Percentiles rank a stretch among this genome's conserved stretches.
Conservation (phyloP, 2,329 filamentous ascomycete species). For the Colletotrichum kahawae region DNA sequence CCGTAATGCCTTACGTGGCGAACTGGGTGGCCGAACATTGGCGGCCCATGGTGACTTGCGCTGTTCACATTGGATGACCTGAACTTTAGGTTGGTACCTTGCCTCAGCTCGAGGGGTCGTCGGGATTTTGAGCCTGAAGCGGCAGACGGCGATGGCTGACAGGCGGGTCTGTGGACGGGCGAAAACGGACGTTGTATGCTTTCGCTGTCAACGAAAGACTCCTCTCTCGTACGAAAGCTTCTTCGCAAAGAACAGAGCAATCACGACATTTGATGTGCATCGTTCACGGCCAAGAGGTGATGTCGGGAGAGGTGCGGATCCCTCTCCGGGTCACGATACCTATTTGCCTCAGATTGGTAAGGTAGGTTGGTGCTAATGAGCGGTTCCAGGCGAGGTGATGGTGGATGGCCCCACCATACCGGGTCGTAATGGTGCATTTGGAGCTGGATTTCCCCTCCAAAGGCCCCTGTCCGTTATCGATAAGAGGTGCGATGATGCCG, state of each 20-base stretch:
- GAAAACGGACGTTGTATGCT: background rate
- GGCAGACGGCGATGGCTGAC: background rate
- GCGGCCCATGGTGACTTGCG: background rate
- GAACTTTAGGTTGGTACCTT: slow-evolving; percentile 15
- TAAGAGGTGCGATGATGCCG: slow-evolving; percentile 14
- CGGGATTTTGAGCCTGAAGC: background rate
- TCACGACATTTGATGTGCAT: background rate
- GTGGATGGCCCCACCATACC: slow-evolving; percentile 2
- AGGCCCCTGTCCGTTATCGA: slow-evolving; percentile 12
- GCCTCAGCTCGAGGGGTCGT: slow-evolving; percentile 1
- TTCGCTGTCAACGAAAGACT: background rate
- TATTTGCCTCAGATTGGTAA: background rate
- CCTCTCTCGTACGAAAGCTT: background rate
- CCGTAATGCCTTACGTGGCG: background rate
- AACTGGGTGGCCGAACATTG: background rate
- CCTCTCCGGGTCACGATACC: slow-evolving; percentile 1
- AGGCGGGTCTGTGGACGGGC: background rate
- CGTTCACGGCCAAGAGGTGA: slow-evolving; percentile 2
- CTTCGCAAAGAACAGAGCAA: background rate
- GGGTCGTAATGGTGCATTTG: background rate
- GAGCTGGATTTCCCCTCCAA: slow-evolving; percentile 10
- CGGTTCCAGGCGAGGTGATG: slow-evolving; percentile 3
- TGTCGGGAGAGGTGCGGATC: slow-evolving; percentile 14
- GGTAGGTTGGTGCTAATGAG: background rate
- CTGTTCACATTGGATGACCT: slow-evolving; percentile 7